Evolutionary conservation across 495 filamentous ascomycete species (phyloP).

Genomic region (Hyaloscypha hepaticicola): DNA sequence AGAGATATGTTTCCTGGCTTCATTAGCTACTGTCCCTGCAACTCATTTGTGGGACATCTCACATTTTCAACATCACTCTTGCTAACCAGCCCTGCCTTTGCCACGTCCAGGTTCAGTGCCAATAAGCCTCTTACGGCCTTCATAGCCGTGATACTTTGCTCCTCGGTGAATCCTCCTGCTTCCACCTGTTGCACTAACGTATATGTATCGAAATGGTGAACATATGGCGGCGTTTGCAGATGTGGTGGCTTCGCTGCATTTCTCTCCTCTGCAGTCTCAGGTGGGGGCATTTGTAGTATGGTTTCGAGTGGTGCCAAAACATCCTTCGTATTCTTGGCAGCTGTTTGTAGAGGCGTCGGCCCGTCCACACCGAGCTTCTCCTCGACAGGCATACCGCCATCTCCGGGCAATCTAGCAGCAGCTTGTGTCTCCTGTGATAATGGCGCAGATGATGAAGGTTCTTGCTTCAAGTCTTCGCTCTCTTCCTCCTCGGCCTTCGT

Average conservation of each 20-base stretch:
- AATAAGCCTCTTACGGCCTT: slow-evolving; percentile 79
- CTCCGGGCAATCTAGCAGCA: slow-evolving; percentile 24
- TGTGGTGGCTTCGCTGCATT: slow-evolving; percentile 52
- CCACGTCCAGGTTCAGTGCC: slow-evolving; percentile 74
- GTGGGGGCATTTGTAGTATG: slow-evolving; percentile 33
- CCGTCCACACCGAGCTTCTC: slow-evolving; percentile 5
- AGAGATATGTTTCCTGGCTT: slow-evolving; percentile 77
- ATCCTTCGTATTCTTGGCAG: slow-evolving; percentile 23
- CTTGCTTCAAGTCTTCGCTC: background rate
- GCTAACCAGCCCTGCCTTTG: slow-evolving; percentile 67
- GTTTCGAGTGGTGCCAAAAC: slow-evolving; percentile 40
- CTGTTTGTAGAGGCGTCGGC: slow-evolving; percentile 28
- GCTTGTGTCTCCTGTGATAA: slow-evolving; percentile 29
- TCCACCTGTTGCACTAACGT: slow-evolving; percentile 76
- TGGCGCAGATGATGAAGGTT: slow-evolving; percentile 21
- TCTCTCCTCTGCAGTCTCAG: slow-evolving; percentile 39
- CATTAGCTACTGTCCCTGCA: background rate
- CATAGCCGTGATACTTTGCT: slow-evolving; percentile 79
- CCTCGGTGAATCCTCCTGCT: slow-evolving; percentile 62
- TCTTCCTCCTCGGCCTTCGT: slow-evolving; percentile 8
- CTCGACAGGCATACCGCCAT: slow-evolving; percentile 4
- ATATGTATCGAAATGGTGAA: slow-evolving; percentile 97
- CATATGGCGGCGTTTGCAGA: slow-evolving; percentile 70
- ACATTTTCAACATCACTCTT: slow-evolving; percentile 43
- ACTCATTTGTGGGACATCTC: slow-evolving; percentile 1